Base-by-base conservation (phyloP, 495 filamentous ascomycete species). In the Talaromyces trachyspermus region DNA sequence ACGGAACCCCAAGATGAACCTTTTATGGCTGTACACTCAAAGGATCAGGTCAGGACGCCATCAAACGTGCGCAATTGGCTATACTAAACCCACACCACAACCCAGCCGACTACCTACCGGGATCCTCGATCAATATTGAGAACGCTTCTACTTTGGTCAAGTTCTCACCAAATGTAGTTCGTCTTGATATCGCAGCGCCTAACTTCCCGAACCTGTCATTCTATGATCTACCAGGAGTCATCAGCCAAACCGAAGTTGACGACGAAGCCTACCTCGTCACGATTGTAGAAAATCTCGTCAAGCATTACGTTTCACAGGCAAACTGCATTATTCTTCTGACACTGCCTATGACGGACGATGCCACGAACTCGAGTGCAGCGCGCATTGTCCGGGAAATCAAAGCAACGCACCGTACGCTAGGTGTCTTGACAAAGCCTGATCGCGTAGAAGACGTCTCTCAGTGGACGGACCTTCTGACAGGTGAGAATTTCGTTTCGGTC, bases 341-440 rank as follows among this genome's bases (percentile, higher is more conserved):
- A 2, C 60, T 83, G 1, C 76, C 86, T 0, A 89, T 91, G 81
- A 84, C 83, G 0, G 71, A 75, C 10, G 86, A 95, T 46, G 70
- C 83, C 0, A 77, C 81, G 0, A 88, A 80, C 23, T 88, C 84
- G 0, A 82, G 68, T n/a, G 83, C 86, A 0, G 76, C 81, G 0
- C 68, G 71, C 0, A 62, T 88, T 2, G 77, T 89, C 17, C 64
- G 73, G 0, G 64, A 79, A 8, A 57, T 71, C 8, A 66, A 72
- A n/a, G 86, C 86, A 0, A 62, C 71, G 1, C 29, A 64, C 5
- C 73, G 87, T 3, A 87, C 81, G 7, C 67, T 91, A 23, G 88
- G 88, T 0, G 83, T 90, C 0, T 69, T 91, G 36, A 94, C 88
- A 0, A 95, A 90, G 55, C 86, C 88, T 0, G 88, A 95, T 53